Evolutionary conservation across 1,139 yeast genomes (phyloP).

Genomic region (Yamadazyma blattariae): DNA sequence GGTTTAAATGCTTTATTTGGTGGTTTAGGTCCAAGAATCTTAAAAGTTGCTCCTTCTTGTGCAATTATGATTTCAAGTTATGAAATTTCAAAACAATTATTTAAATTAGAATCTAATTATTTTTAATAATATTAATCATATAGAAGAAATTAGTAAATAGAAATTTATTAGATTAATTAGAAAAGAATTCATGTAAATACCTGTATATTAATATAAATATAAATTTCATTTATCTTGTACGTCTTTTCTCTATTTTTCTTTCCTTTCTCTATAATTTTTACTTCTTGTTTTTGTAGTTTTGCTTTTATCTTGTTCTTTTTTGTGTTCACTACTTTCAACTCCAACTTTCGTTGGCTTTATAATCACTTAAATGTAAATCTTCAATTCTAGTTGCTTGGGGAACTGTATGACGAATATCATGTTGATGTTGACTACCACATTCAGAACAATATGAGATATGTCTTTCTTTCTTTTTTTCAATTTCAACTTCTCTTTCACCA

Average conservation of each 20-base stretch:
- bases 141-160: not conserved
- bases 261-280: too few species aligned
- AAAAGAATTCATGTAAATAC: not conserved
- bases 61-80: slow-evolving; percentile 98
- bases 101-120: slow-evolving; percentile 19
- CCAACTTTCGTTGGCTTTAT: slow-evolving; percentile 3
- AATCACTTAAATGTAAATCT: slow-evolving; percentile 2
- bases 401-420: not conserved
- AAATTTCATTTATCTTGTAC: not conserved
- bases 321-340: not conserved
- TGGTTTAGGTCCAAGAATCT: slow-evolving; percentile 80
- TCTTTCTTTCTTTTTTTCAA: not conserved
- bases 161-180: not conserved
- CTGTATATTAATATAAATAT: not conserved
- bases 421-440: slow-evolving; percentile 1
- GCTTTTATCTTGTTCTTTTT: not conserved
- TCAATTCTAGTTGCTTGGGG: slow-evolving; percentile 2
- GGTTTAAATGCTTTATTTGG: slow-evolving; percentile 78
- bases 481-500: not conserved
- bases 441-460: slow-evolving; percentile 1
- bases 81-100: slow-evolving; percentile 78
- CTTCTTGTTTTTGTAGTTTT: not conserved
- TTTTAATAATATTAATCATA: too few species aligned
- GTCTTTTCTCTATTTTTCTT: too few species aligned
- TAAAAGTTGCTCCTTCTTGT: slow-evolving; percentile 95